Evolutionary conservation across 208 protist species (phyloP).

Genomic region (Herpetomonas tarakana): DNA sequence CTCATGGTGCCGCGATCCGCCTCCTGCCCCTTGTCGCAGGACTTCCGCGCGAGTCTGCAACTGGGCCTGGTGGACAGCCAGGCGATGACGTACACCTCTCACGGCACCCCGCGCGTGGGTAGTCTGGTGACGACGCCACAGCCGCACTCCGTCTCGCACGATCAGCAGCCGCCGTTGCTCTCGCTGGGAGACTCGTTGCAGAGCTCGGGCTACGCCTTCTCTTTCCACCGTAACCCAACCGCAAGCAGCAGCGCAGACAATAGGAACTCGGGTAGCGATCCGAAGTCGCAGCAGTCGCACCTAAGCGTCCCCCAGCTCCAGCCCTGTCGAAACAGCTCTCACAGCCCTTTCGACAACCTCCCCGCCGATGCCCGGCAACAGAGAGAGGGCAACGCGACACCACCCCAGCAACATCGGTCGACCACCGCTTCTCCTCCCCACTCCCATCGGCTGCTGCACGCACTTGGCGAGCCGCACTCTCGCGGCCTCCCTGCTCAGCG

Average conservation of each 20-base stretch:
- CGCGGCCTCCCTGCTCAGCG: not conserved
- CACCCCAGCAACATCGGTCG: too few species aligned
- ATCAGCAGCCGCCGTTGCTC: not conserved
- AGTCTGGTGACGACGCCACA: not conserved
- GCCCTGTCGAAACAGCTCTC: not conserved
- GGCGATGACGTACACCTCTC: slow-evolving; percentile 26
- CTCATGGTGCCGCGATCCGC: slow-evolving; percentile 21
- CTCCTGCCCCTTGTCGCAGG: slow-evolving; percentile 17
- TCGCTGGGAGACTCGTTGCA: not conserved
- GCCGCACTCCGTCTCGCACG: not conserved
- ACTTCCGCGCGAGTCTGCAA: slow-evolving; percentile 22
- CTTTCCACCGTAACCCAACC: too few species aligned
- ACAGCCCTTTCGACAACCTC: too few species aligned
- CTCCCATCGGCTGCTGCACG: not conserved
- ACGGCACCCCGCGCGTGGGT: slow-evolving; percentile 9
- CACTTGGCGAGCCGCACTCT: not conserved
- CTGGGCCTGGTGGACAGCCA: slow-evolving; percentile 21
- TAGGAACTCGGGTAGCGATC: not conserved
- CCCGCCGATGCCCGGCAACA: not conserved
- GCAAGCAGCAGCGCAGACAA: not conserved
- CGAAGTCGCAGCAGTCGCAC: not conserved
- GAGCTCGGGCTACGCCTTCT: not conserved
- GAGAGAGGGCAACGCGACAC: not conserved
- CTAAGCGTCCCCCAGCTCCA: not conserved
- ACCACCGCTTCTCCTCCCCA: not conserved